Evolutionary conservation across 1,284 basidiomycete species (phyloP).

Genomic region (Boletellus deceptivus): DNA sequence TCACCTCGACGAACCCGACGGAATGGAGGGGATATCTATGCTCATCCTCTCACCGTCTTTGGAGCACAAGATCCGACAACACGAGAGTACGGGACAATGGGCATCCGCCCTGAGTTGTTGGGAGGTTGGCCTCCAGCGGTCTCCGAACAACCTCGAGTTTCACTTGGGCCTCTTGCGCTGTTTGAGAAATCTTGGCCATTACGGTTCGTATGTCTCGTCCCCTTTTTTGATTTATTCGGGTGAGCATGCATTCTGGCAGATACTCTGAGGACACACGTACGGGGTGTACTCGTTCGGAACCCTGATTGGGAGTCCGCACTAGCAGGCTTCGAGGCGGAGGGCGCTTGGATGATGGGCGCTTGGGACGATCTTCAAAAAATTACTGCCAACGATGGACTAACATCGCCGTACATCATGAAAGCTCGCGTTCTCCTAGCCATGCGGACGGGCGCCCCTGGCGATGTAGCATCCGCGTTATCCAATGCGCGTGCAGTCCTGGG

Average conservation of each 20-base stretch:
- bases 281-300: constrained; percentile 84
- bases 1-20: constrained; percentile 95
- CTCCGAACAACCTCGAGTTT: constrained; percentile 84
- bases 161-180: constrained; percentile 92
- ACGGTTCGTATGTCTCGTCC: constrained; percentile 60
- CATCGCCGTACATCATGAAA: constrained; percentile 70
- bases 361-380: constrained; percentile 80
- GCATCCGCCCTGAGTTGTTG: constrained; percentile 99
- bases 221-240: not conserved
- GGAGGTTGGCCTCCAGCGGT: constrained; percentile 94
- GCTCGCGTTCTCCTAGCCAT: constrained; percentile 84
- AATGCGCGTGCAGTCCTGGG: constrained; percentile 80
- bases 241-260: constrained; percentile 50
- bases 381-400: constrained; percentile 48
- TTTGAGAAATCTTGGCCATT: constrained; percentile 93
- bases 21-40: constrained; percentile 97
- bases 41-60: constrained; percentile 87
- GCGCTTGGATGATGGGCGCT: constrained; percentile 93
- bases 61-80: constrained; percentile 97
- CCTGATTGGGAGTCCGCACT: constrained; percentile 83
- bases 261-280: constrained; percentile 92
- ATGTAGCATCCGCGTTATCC: constrained; percentile 53
- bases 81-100: constrained; percentile 97
- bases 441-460: constrained; percentile 49
- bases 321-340: constrained; percentile 87